phyloP scores from a whole-genome alignment of 2,329 filamentous ascomycete genomes.

The Xylaria digitata region DNA sequence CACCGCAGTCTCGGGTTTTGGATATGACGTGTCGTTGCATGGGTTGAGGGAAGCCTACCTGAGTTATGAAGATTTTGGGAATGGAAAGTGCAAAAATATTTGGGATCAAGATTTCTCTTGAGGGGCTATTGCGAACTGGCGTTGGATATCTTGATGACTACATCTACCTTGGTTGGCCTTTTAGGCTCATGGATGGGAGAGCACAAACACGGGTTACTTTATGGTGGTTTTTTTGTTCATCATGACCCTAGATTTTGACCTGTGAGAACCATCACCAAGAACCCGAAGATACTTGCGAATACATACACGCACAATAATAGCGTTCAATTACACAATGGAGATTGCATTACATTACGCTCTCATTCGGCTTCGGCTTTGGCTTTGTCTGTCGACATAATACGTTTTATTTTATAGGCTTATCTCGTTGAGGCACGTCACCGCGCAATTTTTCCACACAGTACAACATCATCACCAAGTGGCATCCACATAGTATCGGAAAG shows the following conservation, averaged over 20 bases:
- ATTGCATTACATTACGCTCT: not conserved
- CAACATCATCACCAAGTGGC: slow-evolving; percentile 83
- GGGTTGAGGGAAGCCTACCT: slow-evolving; percentile 6
- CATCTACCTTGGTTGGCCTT: not conserved
- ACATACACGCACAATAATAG: not conserved
- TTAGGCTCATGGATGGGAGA: slow-evolving; percentile 1
- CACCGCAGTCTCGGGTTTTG: not conserved
- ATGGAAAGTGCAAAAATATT: slow-evolving; percentile 17
- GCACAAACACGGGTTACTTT: slow-evolving; percentile 15
- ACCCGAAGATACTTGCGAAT: not conserved
- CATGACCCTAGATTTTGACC: not conserved
- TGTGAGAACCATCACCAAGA: not conserved
- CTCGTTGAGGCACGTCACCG: slow-evolving; percentile 2
- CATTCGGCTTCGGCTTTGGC: too few species aligned
- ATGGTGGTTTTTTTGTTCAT: not conserved
- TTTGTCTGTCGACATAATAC: not conserved
- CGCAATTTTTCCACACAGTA: slow-evolving; percentile 76
- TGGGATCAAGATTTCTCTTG: slow-evolving; percentile 5
- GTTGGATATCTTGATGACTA: slow-evolving; percentile 29
- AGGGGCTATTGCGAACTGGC: slow-evolving; percentile 21
- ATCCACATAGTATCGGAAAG: slow-evolving; percentile 77
- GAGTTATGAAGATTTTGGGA: slow-evolving; percentile 8
- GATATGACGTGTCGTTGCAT: slow-evolving; percentile 2
- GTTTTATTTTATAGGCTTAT: not conserved
- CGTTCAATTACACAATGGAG: not conserved